Conservation (phyloP, 768 basidiomycete genomes). For the Phlebiopsis gigantea region DNA sequence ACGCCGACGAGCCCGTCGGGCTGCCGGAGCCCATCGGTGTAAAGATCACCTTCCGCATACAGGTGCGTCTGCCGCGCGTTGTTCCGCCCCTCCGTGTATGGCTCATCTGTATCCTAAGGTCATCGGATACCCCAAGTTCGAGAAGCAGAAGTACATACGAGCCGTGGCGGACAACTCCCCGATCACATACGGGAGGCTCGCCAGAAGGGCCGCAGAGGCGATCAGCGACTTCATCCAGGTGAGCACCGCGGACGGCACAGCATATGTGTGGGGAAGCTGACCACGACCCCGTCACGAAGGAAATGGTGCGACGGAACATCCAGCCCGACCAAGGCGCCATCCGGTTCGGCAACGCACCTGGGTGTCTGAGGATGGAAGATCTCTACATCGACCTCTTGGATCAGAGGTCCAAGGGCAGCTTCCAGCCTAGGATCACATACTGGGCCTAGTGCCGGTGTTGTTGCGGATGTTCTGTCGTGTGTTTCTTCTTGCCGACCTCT, state of each 20-base stretch:
- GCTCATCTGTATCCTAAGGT: background rate
- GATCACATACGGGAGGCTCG: background rate
- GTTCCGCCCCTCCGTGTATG: background rate
- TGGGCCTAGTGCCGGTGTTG: background rate
- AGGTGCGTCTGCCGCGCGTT: background rate
- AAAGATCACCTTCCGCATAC: conserved; percentile 1
- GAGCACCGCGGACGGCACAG: background rate
- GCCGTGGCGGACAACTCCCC: background rate
- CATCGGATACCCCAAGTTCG: background rate
- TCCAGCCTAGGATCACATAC: background rate
- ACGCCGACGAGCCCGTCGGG: background rate
- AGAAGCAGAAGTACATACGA: conserved; percentile 7
- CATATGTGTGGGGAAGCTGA: background rate
- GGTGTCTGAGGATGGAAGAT: background rate
- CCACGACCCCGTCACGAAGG: background rate
- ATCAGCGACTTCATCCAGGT: background rate
- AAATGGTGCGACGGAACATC: background rate
- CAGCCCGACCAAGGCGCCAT: background rate
- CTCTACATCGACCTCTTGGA: background rate
- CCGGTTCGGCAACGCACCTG: background rate
- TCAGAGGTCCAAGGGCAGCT: background rate
- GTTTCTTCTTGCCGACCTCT: background rate
- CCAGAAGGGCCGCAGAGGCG: background rate
- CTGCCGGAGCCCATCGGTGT: background rate
- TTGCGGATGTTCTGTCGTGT: background rate